A percentile compares a stretch with the other conserved stretches of the same genome.
Conservation (phyloP, 192 early-diverging fungal genomes). For the Backusella tarrabulga region DNA sequence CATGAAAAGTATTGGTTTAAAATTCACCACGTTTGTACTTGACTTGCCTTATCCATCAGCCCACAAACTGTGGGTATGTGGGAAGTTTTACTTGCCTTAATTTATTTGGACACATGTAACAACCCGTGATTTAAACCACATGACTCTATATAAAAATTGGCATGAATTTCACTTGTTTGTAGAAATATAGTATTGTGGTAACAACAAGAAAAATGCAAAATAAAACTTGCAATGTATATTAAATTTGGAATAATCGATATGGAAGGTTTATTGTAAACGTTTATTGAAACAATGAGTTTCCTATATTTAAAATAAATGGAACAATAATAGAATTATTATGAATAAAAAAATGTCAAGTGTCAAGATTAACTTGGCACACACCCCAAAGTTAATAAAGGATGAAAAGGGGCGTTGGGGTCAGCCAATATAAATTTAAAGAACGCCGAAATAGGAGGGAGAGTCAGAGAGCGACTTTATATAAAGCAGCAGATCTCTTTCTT, state of each 20-base stretch:
- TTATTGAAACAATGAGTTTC: background rate
- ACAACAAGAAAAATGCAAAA: background rate
- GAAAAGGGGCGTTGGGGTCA: background rate
- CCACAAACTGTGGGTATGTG: background rate
- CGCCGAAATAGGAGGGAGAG: background rate
- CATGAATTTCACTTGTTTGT: background rate
- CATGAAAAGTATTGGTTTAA: background rate
- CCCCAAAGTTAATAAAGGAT: background rate
- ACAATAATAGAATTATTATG: background rate
- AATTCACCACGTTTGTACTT: constrained; percentile 4
- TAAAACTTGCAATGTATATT: background rate
- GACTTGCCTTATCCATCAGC: background rate
- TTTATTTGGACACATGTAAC: constrained; percentile 2
- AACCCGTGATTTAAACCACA: constrained; percentile 3
- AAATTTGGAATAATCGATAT: background rate
- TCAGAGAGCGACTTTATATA: background rate
- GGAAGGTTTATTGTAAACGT: background rate
- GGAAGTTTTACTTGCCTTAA: background rate
- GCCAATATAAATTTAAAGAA: constrained; percentile 9
- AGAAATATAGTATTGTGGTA: background rate
- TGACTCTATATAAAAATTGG: background rate
- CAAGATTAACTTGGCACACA: background rate
- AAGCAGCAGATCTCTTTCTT: background rate
- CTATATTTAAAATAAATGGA: background rate
- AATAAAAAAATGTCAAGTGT: background rate